phyloP scores from a whole-genome alignment of 1,284 basidiomycete species.

The Pulchroboletus neoregius region DNA sequence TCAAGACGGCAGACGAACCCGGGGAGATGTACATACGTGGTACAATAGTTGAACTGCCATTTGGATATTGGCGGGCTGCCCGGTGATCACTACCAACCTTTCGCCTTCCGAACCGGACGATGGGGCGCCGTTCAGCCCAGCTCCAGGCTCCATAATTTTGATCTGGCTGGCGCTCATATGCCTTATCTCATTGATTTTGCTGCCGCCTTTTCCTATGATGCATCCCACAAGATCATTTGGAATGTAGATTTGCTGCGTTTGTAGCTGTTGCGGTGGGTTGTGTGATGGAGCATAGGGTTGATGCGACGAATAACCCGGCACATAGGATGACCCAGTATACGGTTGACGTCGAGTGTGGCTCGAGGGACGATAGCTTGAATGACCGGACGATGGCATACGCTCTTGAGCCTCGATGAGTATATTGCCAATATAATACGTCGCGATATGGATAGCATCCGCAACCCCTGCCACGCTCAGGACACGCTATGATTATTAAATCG shows the following conservation, averaged over 20 bases:
- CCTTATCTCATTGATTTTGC: conserved; percentile 99
- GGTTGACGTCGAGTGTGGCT: conserved; percentile 50
- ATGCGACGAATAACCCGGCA: conserved; percentile 53
- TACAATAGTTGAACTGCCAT: conserved; percentile 95
- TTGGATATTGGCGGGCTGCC: conserved; percentile 91
- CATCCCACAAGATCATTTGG: conserved; percentile 97
- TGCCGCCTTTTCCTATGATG: conserved; percentile 98
- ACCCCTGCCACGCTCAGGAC: conserved; percentile 97
- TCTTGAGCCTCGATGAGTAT: conserved; percentile 96
- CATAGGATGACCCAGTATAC: conserved; percentile 64
- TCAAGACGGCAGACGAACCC: conserved; percentile 12
- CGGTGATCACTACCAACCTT: conserved; percentile 90
- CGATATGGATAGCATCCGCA: conserved; percentile 99
- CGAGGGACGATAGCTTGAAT: conserved; percentile 56
- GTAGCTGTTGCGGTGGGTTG: conserved; percentile 57
- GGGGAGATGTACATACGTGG: conserved; percentile 54
- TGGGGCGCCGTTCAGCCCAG: conserved; percentile 63
- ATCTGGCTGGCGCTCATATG: conserved; percentile 93
- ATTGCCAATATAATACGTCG: conserved; percentile 98
- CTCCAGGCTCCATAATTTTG: conserved; percentile 98
- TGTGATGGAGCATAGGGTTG: conserved; percentile 43
- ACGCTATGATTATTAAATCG: conserved; percentile 50
- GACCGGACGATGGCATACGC: conserved; percentile 61
- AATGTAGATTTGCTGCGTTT: conserved; percentile 98
- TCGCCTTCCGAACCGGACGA: conserved; percentile 76